Base-by-base conservation (phyloP, 129 eudicot species). In the Lonicera japonica region DNA sequence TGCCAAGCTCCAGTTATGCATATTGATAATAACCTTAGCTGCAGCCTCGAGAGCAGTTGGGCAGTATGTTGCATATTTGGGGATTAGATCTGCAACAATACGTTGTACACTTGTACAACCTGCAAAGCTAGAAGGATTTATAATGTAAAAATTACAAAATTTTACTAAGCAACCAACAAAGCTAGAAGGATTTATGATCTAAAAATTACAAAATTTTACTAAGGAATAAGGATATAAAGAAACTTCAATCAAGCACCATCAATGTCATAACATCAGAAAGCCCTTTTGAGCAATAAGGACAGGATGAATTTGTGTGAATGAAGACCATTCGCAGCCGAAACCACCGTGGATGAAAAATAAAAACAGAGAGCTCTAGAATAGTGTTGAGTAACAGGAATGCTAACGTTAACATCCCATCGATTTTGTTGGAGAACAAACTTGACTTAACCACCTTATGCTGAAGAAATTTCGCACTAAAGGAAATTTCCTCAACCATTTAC, bases 1-100 rank as follows among this genome's bases (percentile, higher is more conserved):
- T 50, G 73, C 56, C 61, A 85, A 53, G 85, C 76, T 82, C 77
- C 78, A 78, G 66, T 86, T 81, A 60, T 94, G 87, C 80, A 94
- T 83, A 79, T 85, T 77, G 55, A 94, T 74, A 58, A 88, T 75
- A 40, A 78, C 95, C 73, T 88, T 82, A 47, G 80, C 68, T 0
- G 96, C 96, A 67, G 96, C 96, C 81, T 88, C 99, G 60, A 94
- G 92, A 58, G 99, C 96, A 50, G 83, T 84, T 29, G 96, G 99
- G 68, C 95, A 94, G 60, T 73, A 77, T 74, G 87, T 58, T 34
- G 89, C 96, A 74, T 82, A 94, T 59, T 81, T 82, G 19, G 96
- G 95, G 61, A 94, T 81, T 52, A 75, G 67, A 46, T 82, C 95
- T 20, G 95, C 96, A 43, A 83, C 86, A 60, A 88, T 76, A 46